Conservation (phyloP, 1,284 basidiomycete species). For the Porphyrellus sp. region DNA sequence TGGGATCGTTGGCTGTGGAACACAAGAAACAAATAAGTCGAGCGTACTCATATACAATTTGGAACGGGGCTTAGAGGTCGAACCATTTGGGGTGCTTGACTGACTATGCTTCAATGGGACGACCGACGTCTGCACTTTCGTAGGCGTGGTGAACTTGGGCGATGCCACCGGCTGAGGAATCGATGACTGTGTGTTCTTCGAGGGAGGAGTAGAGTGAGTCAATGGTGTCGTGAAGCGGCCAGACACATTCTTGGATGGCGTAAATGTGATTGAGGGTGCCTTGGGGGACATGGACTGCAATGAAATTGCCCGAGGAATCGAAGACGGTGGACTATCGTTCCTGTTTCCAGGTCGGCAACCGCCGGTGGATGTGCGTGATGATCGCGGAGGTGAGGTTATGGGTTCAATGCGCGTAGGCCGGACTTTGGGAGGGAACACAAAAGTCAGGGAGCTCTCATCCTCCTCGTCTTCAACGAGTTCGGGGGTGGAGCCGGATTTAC, state of each 20-base stretch:
- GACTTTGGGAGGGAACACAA: conserved; percentile 23
- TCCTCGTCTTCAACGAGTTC: conserved; percentile 35
- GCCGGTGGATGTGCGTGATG: conserved; percentile 11
- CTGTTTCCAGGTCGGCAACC: conserved; percentile 11
- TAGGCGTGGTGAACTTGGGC: conserved; percentile 31
- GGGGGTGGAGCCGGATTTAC: conserved; percentile 4
- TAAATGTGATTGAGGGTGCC: conserved; percentile 25
- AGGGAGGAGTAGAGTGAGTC: conserved; percentile 40
- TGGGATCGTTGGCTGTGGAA: conserved; percentile 38
- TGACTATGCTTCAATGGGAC: conserved; percentile 31
- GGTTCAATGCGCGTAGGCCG: conserved; percentile 10
- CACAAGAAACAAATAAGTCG: conserved; percentile 44
- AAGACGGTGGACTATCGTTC: conserved; percentile 42
- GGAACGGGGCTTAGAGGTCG: conserved; percentile 49
- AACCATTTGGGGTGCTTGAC: conserved; percentile 49
- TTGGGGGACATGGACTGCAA: conserved; percentile 36
- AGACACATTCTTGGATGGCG: conserved; percentile 23
- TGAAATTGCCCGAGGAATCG: conserved; percentile 47
- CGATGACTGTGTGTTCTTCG: conserved; percentile 51
- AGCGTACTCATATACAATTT: conserved; percentile 48
- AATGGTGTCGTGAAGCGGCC: conserved; percentile 22
- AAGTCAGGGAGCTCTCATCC: conserved; percentile 25
- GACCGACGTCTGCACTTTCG: conserved; percentile 17
- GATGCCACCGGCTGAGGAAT: conserved; percentile 50
- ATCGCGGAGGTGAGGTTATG: conserved; percentile 23